Evolutionary conservation across 2,329 filamentous ascomycete species (phyloP).

Genomic region (Claviceps spartinae): DNA sequence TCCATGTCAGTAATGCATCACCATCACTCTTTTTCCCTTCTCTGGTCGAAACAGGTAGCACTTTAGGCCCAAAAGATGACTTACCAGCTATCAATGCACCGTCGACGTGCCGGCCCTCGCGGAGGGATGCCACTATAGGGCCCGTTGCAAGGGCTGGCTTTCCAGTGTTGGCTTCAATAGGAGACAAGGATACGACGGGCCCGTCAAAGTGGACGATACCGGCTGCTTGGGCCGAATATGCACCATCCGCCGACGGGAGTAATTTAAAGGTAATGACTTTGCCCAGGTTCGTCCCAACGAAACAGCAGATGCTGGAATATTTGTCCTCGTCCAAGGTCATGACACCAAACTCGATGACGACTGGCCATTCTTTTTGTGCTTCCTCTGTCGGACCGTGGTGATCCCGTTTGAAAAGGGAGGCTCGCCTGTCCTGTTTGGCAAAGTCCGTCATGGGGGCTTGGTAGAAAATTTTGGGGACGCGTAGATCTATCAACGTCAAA

Average conservation of each 20-base stretch:
- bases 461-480: slow-evolving; percentile 75
- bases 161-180: slow-evolving; percentile 68
- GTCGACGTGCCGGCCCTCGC: slow-evolving; percentile 61
- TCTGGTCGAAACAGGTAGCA: too few species aligned
- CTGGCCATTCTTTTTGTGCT: slow-evolving; percentile 55
- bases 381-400: slow-evolving; percentile 21
- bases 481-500: slow-evolving; percentile 71
- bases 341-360: slow-evolving; percentile 77
- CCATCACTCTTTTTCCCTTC: too few species aligned
- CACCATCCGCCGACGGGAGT: slow-evolving; percentile 54
- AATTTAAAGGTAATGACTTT: slow-evolving; percentile 84
- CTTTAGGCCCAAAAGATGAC: slow-evolving; percentile 12
- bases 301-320: slow-evolving; percentile 87
- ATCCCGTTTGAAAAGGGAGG: slow-evolving; percentile 48
- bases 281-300: slow-evolving; percentile 77
- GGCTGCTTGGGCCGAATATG: slow-evolving; percentile 57
- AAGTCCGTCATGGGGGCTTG: slow-evolving; percentile 61
- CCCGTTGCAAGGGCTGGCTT: slow-evolving; percentile 64
- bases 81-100: slow-evolving; percentile 66
- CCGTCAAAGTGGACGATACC: slow-evolving; percentile 57
- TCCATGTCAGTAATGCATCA: background rate
- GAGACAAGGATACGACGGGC: slow-evolving; percentile 59
- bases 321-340: slow-evolving; percentile 89
- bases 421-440: slow-evolving; percentile 59
- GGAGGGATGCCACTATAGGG: slow-evolving; percentile 58